Evolutionary conservation across 129 eudicot species (phyloP).

Genomic region (Lactuca sativa): DNA sequence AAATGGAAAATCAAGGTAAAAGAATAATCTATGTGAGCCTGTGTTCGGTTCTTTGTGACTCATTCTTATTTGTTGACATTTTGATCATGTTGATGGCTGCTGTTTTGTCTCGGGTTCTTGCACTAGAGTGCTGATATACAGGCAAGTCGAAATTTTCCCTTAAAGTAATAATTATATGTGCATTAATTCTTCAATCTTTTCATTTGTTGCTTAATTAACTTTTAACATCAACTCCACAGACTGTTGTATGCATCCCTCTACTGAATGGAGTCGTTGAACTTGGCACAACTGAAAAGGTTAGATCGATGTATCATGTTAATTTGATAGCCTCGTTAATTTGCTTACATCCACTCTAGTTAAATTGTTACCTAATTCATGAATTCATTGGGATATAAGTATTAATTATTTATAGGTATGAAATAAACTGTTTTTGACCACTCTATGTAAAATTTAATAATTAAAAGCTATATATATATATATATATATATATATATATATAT

Average conservation of each 20-base stretch:
- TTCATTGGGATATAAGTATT: too few relatives aligned
- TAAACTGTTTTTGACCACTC: too few relatives aligned
- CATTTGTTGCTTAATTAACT: background rate
- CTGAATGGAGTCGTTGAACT: slow-evolving; percentile 82
- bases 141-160: slow-evolving; percentile 33
- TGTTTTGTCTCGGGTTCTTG: slow-evolving; percentile 20
- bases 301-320: background rate
- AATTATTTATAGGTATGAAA: too few relatives aligned
- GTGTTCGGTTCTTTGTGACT: background rate
- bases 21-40: background rate
- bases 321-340: background rate
- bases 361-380: too few relatives aligned
- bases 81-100: slow-evolving; percentile 9
- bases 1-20: background rate
- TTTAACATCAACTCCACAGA: slow-evolving; percentile 43
- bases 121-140: slow-evolving; percentile 73
- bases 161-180: background rate
- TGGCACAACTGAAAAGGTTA: slow-evolving; percentile 71
- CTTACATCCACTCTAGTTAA: background rate
- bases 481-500: too few relatives aligned
- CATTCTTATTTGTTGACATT: slow-evolving; percentile 1
- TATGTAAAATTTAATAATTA: too few relatives aligned
- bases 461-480: too few relatives aligned
- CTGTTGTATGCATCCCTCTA: slow-evolving; percentile 85
- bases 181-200: background rate